phyloP scores from a whole-genome alignment of 2,329 filamentous ascomycete genomes.

The Zasmidium citrigriseum region DNA sequence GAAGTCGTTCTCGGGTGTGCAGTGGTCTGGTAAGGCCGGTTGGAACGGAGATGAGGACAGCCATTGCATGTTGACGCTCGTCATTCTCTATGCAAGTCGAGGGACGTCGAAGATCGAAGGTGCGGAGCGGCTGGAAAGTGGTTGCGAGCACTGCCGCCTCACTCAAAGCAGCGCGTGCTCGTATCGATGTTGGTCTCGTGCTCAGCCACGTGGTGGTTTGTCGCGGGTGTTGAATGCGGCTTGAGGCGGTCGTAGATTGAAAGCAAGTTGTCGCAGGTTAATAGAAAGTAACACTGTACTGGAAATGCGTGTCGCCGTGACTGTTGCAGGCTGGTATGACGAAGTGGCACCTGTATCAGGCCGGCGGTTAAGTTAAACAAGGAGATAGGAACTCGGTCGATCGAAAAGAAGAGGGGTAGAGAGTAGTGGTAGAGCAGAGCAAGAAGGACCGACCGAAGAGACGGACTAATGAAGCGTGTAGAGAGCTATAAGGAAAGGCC shows the following conservation, averaged over 20 bases:
- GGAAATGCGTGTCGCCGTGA: neutral
- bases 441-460: neutral
- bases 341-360: neutral
- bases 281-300: too few species aligned
- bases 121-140: neutral
- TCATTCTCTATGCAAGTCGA: conserved; percentile 2
- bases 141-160: conserved; percentile 2
- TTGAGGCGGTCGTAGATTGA: neutral
- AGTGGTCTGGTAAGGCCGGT: conserved; percentile 57
- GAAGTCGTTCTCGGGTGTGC: conserved; percentile 60
- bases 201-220: conserved; percentile 22
- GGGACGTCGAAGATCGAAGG: neutral
- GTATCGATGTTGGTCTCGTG: conserved; percentile 18
- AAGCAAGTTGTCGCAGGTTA: neutral
- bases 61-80: conserved; percentile 30
- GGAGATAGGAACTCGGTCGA: neutral
- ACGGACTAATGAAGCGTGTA: neutral
- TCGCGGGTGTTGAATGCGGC: neutral
- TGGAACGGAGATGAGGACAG: conserved; percentile 25
- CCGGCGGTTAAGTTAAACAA: neutral
- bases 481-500: neutral
- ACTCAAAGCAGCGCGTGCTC: conserved; percentile 8
- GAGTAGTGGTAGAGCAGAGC: neutral
- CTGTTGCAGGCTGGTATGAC: neutral
- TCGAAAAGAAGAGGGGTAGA: neutral